Base-by-base conservation (phyloP, 1,284 basidiomycete genomes). In the Trametes pubescens region DNA sequence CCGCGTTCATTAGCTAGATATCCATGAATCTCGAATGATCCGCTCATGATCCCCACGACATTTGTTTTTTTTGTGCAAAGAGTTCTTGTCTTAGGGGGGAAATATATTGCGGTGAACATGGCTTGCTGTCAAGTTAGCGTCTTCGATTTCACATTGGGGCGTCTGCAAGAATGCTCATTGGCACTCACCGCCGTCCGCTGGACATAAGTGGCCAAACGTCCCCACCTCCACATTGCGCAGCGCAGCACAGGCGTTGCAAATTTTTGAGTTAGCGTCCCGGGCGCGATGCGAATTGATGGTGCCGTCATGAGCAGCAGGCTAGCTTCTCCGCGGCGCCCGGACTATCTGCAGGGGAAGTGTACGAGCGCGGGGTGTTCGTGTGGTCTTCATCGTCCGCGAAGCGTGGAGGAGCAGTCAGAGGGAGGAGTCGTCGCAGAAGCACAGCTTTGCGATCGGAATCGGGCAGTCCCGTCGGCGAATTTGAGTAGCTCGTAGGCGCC, bases 331-430 rank as follows among this genome's bases (percentile, higher is more conserved):
- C 24, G 48, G 40, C 48, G 43, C 18, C 49, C 56, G 56, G 55
- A 48, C 40, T 40, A 24, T 32, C 29, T 32, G 29, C 29, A 32
- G 13, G 38, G 8, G 49, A 35, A 40, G 53, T 24, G 34, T 14
- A n/a, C 32, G 51, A 49, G 24, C 46, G 7, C 38, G 53, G 47
- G 4, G 29, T 29, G 22, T 32, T 32, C 29, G 8, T 32, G 29
- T 32, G 29, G 29, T 32, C 29, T 32, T 32, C 4, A 43, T 14
- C 32, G 63, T 61, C 63, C 63, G 63, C 49, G 59, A 61, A 61
- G 43, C 58, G 44, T 52, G 63, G 63, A 64, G 49, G 26, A 40
- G 49, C 22, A 48, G 63, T 60, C 54, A 60, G 55, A 47, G 55
- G 24, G 44, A 43, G 58, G 22, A n/a, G 38, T 55, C 37, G 21